Evolutionary conservation across 441 rosid genomes (phyloP).

Genomic region (Daphne laureola): DNA sequence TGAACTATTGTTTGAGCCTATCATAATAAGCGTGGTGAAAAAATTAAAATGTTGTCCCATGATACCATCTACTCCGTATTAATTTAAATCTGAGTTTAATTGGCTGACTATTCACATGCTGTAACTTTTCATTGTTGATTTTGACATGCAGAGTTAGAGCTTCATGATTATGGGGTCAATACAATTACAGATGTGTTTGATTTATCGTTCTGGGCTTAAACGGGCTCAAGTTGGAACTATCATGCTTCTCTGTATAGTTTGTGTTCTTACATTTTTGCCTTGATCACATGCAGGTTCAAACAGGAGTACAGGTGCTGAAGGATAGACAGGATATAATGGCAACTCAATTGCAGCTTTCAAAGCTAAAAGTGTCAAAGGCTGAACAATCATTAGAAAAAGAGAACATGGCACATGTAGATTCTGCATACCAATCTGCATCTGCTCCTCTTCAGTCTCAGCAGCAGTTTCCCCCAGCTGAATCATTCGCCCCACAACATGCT

Average conservation of each 20-base stretch:
- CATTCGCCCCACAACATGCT: conserved; percentile 33
- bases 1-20: too few species aligned
- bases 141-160: not conserved
- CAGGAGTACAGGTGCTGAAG: conserved; percentile 56
- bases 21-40: too few species aligned
- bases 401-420: conserved; percentile 31
- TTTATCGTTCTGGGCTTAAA: too few species aligned
- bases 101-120: not conserved
- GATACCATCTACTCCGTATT: not conserved
- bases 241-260: conserved; percentile 2
- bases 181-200: too few species aligned
- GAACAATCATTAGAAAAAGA: conserved; percentile 43
- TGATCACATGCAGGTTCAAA: conserved; percentile 52
- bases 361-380: conserved; percentile 45
- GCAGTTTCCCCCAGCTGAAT: conserved; percentile 29
- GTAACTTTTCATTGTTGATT: not conserved
- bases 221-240: too few species aligned
- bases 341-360: conserved; percentile 58
- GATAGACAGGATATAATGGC: conserved; percentile 71
- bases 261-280: conserved; percentile 4
- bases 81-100: conserved; percentile 1
- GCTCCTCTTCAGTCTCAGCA: conserved; percentile 39
- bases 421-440: conserved; percentile 39
- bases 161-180: too few species aligned
- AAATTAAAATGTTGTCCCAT: too few species aligned